phyloP scores from a whole-genome alignment of 805 yeast species.

The Isabelozyma pseudorhagii region DNA sequence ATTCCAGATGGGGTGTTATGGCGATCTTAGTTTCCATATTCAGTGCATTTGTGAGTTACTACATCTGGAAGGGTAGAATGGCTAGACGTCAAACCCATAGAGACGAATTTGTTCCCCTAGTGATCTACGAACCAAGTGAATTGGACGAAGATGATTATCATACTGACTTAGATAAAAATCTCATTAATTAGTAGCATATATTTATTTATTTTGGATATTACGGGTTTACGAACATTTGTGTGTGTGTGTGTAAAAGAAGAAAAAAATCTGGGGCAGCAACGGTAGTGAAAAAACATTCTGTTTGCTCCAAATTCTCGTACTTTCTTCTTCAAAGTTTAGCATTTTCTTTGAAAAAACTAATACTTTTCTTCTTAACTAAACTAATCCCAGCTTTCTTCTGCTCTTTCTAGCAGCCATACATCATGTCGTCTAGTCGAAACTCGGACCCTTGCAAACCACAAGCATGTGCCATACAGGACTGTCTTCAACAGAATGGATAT shows the following conservation, averaged over 20 bases:
- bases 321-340: background rate
- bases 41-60: conserved; percentile 49
- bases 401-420: background rate
- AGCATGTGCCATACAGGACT: conserved; percentile 83
- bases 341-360: background rate
- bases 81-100: conserved; percentile 17
- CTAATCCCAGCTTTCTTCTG: background rate
- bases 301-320: no score
- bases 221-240: background rate
- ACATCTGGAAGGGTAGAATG: conserved; percentile 30
- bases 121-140: conserved; percentile 46
- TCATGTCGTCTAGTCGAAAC: background rate
- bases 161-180: conserved; percentile 46
- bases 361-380: no score
- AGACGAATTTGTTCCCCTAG: conserved; percentile 41
- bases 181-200: conserved; percentile 6
- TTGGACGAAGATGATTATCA: conserved; percentile 52
- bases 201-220: background rate
- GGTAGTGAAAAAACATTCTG: background rate
- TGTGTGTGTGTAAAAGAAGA: background rate
- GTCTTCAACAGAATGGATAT: conserved; percentile 59
- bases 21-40: conserved; percentile 68
- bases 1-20: conserved; percentile 82
- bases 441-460: conserved; percentile 64
- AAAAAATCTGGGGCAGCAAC: background rate